Conservation (phyloP, 2,329 filamentous ascomycete genomes). For the Trichoderma sp. region DNA sequence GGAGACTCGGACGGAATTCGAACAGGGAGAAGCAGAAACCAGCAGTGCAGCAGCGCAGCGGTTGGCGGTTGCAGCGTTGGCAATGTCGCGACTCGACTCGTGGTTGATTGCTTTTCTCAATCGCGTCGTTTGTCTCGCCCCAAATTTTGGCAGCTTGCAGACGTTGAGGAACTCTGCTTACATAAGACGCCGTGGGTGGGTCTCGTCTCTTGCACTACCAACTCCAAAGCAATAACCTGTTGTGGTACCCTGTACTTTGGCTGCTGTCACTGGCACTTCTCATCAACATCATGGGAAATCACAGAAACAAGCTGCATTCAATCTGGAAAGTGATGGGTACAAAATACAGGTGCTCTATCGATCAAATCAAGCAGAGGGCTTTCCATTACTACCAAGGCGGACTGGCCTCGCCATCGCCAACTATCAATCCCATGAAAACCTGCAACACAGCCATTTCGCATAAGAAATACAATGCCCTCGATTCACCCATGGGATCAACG, state of each 20-base stretch:
- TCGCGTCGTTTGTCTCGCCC: constrained; percentile 22
- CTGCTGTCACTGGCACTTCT: too few relatives aligned
- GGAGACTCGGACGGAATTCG: too few relatives aligned
- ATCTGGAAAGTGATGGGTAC: neutral
- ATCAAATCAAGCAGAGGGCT: neutral
- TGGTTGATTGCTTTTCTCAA: constrained; percentile 19
- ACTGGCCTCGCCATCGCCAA: too few relatives aligned
- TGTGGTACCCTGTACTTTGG: neutral
- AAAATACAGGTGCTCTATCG: neutral
- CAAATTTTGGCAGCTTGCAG: constrained; percentile 20
- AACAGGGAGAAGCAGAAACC: neutral
- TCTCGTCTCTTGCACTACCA: neutral
- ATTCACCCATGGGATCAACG: neutral
- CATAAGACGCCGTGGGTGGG: neutral
- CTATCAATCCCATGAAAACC: neutral
- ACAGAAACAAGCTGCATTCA: neutral
- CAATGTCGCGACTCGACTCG: constrained; percentile 24
- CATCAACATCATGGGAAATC: neutral
- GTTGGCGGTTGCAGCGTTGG: neutral
- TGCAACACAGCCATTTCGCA: too few relatives aligned
- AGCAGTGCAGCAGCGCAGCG: neutral
- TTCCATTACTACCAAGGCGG: neutral
- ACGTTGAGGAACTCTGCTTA: neutral
- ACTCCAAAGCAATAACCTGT: neutral
- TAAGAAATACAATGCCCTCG: neutral